Evolutionary conservation across 768 basidiomycete genomes (phyloP).

Genomic region (Cyathus striatus): DNA sequence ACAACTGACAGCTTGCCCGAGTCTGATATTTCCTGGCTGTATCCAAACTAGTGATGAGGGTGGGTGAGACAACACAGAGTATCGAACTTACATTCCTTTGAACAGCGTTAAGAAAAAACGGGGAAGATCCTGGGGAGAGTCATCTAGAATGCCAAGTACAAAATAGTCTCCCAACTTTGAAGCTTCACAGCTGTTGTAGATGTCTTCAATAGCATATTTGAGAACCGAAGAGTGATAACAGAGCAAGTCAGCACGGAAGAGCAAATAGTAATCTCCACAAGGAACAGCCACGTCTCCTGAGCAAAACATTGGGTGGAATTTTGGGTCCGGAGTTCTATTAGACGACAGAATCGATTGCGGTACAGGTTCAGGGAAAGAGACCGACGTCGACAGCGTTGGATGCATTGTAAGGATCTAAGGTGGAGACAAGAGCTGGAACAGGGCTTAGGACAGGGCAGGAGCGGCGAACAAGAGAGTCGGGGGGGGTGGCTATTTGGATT

Average conservation of each 20-base stretch:
- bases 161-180: slow-evolving; percentile 13
- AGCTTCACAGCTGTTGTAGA: slow-evolving; percentile 22
- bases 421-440: neutral
- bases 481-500: neutral
- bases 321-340: neutral
- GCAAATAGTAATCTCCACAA: slow-evolving; percentile 52
- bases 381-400: neutral
- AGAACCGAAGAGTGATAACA: slow-evolving; percentile 58
- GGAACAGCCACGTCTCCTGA: slow-evolving; percentile 67
- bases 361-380: neutral
- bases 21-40: slow-evolving; percentile 42
- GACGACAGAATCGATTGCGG: slow-evolving; percentile 30
- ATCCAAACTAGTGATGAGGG: neutral
- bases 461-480: neutral
- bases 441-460: neutral
- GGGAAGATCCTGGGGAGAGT: slow-evolving; percentile 51
- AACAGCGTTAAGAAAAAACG: slow-evolving; percentile 62
- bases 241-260: slow-evolving; percentile 65
- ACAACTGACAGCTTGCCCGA: slow-evolving; percentile 52
- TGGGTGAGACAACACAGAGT: neutral
- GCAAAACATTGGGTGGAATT: slow-evolving; percentile 31
- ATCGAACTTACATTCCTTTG: slow-evolving; percentile 57
- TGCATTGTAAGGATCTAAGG: neutral
- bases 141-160: slow-evolving; percentile 55
- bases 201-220: slow-evolving; percentile 31